These are phyloP conservation scores for Echinosphaeria canescens DNA, from an alignment of 2,329 filamentous ascomycete species.

Conservation along the genomic window DNA sequence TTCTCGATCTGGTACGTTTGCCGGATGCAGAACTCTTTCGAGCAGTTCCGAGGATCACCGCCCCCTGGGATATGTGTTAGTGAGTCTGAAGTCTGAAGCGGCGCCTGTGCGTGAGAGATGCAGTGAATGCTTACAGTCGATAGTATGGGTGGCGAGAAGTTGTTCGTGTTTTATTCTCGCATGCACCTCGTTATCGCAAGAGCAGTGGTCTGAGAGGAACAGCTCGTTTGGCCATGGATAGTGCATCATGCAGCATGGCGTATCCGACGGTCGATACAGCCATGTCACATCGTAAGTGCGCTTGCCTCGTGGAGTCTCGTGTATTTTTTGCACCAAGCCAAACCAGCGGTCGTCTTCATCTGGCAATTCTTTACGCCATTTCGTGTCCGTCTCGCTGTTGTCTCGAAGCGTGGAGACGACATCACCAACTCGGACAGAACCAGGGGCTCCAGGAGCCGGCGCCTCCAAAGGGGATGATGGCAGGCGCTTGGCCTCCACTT, in stretches of 20 bases:
- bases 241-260: conserved; percentile 40
- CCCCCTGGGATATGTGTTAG: no score
- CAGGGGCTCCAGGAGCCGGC: conserved; percentile 3
- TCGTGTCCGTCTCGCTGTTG: conserved; percentile 19
- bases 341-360: conserved; percentile 42
- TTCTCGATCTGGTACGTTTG: conserved; percentile 42
- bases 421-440: conserved; percentile 15
- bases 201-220: conserved; percentile 59
- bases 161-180: conserved; percentile 27
- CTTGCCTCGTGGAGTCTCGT: conserved; percentile 11
- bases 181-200: conserved; percentile 24
- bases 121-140: no score
- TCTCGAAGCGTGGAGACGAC: conserved; percentile 25
- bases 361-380: no score
- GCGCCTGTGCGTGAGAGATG: no score
- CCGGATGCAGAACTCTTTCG: conserved; percentile 49
- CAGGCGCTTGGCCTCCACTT: no score
- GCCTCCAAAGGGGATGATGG: neutral
- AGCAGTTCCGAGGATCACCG: no score
- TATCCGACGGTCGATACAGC: conserved; percentile 53
- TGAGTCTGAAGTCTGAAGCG: no score
- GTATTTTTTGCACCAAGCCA: conserved; percentile 41
- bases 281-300: conserved; percentile 42
- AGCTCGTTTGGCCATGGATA: conserved; percentile 56
- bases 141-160: conserved; percentile 30